These are phyloP conservation scores for Vanilla planifolia DNA, from an alignment of 106 monocot genomes.

Conservation along the genomic window DNA sequence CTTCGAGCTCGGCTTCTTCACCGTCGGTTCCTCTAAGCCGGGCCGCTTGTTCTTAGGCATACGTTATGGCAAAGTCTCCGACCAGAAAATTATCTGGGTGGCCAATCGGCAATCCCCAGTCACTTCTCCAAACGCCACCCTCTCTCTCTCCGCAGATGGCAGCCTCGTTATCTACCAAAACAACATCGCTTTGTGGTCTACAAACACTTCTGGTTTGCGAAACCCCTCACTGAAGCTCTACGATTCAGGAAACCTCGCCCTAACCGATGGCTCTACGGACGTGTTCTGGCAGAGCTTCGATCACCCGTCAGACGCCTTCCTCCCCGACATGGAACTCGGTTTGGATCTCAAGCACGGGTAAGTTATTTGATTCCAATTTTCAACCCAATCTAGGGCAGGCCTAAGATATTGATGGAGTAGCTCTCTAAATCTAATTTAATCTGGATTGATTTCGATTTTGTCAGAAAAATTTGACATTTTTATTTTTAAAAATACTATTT, in stretches of 20 bases:
- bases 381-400: too few species aligned
- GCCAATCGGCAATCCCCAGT: constrained; percentile 11
- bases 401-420: too few species aligned
- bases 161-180: background rate
- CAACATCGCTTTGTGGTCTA: background rate
- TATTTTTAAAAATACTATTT: too few species aligned
- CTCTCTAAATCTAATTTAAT: too few species aligned
- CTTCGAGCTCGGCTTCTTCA: constrained; percentile 17
- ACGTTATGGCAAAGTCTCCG: constrained; percentile 4
- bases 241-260: constrained; percentile 18
- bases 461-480: too few species aligned
- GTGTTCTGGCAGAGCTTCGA: constrained; percentile 20
- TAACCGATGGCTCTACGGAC: background rate
- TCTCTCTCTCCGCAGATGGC: background rate
- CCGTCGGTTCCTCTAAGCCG: background rate
- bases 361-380: too few species aligned
- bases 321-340: constrained; percentile 20
- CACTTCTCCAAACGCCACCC: background rate
- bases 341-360: constrained; percentile 1
- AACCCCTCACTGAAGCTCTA: constrained; percentile 10
- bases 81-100: constrained; percentile 14
- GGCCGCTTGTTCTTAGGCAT: constrained; percentile 1
- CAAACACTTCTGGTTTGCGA: constrained; percentile 1
- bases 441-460: too few species aligned
- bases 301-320: constrained; percentile 11